These are phyloP conservation scores for Pelargonium nanum DNA, from an alignment of 345 rosid genomes.

Conservation along the genomic window DNA sequence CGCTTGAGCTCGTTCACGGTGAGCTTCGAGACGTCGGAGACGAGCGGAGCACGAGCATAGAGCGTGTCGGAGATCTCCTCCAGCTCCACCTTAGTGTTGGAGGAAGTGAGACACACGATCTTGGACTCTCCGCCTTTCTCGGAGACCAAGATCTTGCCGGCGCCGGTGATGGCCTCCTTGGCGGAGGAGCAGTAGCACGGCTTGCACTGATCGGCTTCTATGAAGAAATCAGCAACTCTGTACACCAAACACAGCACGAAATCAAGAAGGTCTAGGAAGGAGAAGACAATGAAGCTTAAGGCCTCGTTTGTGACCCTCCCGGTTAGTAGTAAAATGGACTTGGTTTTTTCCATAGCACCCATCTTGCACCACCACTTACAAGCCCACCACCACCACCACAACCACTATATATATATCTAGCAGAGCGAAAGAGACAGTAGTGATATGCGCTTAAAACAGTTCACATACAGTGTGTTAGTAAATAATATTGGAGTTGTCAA, in stretches of 20 bases:
- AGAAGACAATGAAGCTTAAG: slow-evolving; percentile 71
- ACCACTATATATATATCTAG: too few relatives aligned
- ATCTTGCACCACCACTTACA: too few relatives aligned
- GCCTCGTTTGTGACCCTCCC: slow-evolving; percentile 38
- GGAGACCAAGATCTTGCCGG: slow-evolving; percentile 62
- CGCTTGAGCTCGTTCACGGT: slow-evolving; percentile 38
- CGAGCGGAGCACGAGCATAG: slow-evolving; percentile 51
- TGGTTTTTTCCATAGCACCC: background rate
- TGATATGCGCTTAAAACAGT: too few relatives aligned
- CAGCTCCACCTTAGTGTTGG: slow-evolving; percentile 43
- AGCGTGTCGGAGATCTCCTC: slow-evolving; percentile 95
- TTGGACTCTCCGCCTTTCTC: slow-evolving; percentile 72
- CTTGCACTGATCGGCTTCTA: slow-evolving; percentile 85
- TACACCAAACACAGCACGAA: slow-evolving; percentile 48
- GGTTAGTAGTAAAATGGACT: background rate
- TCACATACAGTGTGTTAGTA: too few relatives aligned
- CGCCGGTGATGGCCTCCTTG: slow-evolving; percentile 52
- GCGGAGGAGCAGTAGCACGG: slow-evolving; percentile 71
- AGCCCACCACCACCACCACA: too few relatives aligned
- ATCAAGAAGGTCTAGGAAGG: slow-evolving; percentile 70
- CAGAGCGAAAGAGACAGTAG: too few relatives aligned
- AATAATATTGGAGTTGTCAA: too few relatives aligned
- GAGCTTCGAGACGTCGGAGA: slow-evolving; percentile 29
- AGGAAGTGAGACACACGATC: slow-evolving; percentile 54
- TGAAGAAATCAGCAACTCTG: slow-evolving; percentile 61